A percentile compares a stretch with the other conserved stretches of the same genome.
Conservation (phyloP, 352 stramenopile species). For the Achlya hypogyna region DNA sequence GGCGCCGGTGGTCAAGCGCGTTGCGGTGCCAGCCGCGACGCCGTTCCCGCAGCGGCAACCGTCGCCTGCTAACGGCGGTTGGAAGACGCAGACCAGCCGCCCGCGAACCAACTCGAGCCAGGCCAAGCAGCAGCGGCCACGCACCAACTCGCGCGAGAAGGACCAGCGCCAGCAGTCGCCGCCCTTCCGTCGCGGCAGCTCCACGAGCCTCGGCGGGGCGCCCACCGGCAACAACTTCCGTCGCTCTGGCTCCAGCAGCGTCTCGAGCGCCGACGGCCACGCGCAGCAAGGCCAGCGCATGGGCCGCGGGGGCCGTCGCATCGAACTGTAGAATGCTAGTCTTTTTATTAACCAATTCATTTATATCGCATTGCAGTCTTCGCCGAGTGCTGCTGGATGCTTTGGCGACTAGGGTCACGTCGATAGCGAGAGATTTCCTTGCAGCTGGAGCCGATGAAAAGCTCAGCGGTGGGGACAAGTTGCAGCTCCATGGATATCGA, state of each 20-base stretch:
- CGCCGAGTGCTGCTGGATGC: no score
- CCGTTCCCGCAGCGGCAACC: not conserved
- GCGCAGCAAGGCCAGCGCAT: not conserved
- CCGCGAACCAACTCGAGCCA: not conserved
- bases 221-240: not conserved
- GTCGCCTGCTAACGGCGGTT: not conserved
- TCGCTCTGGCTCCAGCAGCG: not conserved
- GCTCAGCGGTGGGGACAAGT: no score
- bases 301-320: not conserved
- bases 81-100: not conserved
- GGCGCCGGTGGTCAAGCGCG: not conserved
- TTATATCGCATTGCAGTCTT: no score
- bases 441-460: no score
- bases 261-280: not conserved
- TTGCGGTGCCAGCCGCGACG: not conserved
- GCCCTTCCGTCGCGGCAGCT: not conserved
- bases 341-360: not conserved
- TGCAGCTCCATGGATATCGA: no score
- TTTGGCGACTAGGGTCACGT: no score
- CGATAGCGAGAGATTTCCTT: no score
- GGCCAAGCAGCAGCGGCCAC: not conserved
- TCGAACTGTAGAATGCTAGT: not conserved
- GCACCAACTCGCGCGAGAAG: slow-evolving; percentile 5
- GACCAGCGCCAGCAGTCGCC: not conserved
- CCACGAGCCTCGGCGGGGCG: not conserved